Base-by-base conservation (phyloP, 106 monocot genomes). In the Chionographis japonica region DNA sequence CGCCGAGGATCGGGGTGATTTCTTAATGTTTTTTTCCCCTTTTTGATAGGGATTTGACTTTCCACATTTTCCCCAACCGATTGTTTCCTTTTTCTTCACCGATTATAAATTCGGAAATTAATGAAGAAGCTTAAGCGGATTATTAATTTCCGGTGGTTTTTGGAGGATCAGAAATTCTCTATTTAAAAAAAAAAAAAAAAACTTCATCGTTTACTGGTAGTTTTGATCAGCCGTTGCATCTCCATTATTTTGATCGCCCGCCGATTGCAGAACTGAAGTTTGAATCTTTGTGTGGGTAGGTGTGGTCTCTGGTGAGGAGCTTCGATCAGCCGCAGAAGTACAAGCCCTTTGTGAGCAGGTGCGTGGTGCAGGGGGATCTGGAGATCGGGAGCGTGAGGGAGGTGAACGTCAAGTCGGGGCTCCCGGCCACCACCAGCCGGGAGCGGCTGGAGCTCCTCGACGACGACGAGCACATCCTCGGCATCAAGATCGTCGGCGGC, bases 331-430 rank as follows among this genome's bases (percentile, higher is more conserved):
- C 92, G 8, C 83, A 86, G 74, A 83, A 76, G 75, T 93, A 89
- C 89, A 93, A 93, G 69, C 88, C 89, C 52, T 93, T 93, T 72
- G 79, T 93, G 42, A 93, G 88, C 74, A 75, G 85, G 58, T 94
- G 94, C 37, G 82, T 82, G 37, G 77, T 90, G 68, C 71, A 72
- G 42, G 85, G 83, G 17, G 84, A 83, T 63, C 60, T 79, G 6
- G 81, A 78, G 83, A 85, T 90, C 62, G 94, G 94, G 18, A 88
- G 90, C 57, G 78, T 94, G 12, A 79, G 94, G 50, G 88, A 94
- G 66, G 88, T 94, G 58, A 86, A 90, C 40, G 88, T 94, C 12
- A 88, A 81, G 69, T 88, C 94, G 3, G 94, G 94, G 2, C 81
- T 95, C 18, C 94, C 94, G 1, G 94, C 94, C 4, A 88, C 94